phyloP scores from a whole-genome alignment of 257 asterid species.

The Petrea volubilis region DNA sequence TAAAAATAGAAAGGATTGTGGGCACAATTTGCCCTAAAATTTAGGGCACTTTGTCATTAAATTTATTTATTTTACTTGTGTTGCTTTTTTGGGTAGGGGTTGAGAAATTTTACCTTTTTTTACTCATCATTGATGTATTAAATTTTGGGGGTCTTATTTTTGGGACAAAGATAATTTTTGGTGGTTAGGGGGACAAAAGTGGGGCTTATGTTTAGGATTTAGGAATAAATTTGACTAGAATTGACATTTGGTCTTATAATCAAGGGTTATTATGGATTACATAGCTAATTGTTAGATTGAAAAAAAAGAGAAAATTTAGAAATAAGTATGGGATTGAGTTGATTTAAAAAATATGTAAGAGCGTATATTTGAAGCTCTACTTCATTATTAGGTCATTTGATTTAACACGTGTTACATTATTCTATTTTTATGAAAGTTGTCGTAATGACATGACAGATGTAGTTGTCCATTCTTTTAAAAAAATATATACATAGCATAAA shows the following conservation, averaged over 20 bases:
- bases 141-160: not conserved
- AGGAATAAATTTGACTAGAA: not conserved
- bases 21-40: conserved; percentile 20
- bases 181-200: not conserved
- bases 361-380: not conserved
- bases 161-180: not conserved
- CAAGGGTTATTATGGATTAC: not conserved
- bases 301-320: not conserved
- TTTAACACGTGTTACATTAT: too few species aligned
- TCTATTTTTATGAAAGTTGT: too few species aligned
- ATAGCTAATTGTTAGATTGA: not conserved
- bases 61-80: not conserved
- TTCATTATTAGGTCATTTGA: too few species aligned
- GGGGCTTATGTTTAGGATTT: not conserved
- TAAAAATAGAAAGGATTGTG: not conserved
- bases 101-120: not conserved
- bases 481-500: too few species aligned
- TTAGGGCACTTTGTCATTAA: conserved; percentile 16
- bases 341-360: not conserved
- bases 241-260: not conserved
- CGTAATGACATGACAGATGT: too few species aligned
- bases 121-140: not conserved
- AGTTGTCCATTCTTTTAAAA: too few species aligned
- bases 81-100: not conserved
- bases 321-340: not conserved